Percentiles rank a stretch among this genome's conserved stretches.
phyloP scores from a whole-genome alignment of 2,329 filamentous ascomycete genomes.

The Phialophora macrospora region DNA sequence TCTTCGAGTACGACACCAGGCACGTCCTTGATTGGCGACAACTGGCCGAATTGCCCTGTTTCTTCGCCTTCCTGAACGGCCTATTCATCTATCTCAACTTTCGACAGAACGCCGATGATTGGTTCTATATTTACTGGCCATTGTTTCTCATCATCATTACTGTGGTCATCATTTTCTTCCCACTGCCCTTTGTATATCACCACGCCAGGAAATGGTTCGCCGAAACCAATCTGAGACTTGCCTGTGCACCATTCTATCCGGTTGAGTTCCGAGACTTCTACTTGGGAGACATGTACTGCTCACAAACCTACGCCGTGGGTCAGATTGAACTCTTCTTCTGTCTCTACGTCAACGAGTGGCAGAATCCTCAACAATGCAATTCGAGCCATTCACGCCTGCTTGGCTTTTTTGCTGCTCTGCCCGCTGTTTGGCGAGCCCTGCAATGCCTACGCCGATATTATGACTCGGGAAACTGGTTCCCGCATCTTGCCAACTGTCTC shows the following conservation, averaged over 20 bases:
- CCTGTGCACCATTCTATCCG: constrained; percentile 83
- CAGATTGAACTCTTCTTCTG: constrained; percentile 96
- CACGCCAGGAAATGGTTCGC: constrained; percentile 82
- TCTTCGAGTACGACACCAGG: constrained; percentile 92
- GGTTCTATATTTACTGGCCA: constrained; percentile 84
- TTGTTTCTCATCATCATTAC: constrained; percentile 76
- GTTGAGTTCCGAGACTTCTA: constrained; percentile 99
- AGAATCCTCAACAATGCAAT: constrained; percentile 76
- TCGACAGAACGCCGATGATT: constrained; percentile 65
- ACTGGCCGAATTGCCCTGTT: constrained; percentile 81
- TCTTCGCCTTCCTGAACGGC: constrained; percentile 76
- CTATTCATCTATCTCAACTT: constrained; percentile 92
- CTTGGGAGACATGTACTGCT: constrained; percentile 96
- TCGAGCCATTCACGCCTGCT: constrained; percentile 80
- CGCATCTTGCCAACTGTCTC: constrained; percentile 87
- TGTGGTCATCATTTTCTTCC: constrained; percentile 72
- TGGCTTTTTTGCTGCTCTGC: constrained; percentile 82
- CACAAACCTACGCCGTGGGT: constrained; percentile 84
- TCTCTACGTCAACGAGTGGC: constrained; percentile 80
- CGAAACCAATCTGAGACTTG: constrained; percentile 85
- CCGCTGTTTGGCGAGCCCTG: constrained; percentile 85
- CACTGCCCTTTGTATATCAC: constrained; percentile 74
- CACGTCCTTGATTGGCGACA: constrained; percentile 89
- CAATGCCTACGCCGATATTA: constrained; percentile 89
- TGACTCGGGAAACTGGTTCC: constrained; percentile 85